Base-by-base conservation (phyloP, 768 basidiomycete genomes). In the Roridomyces roridus region DNA sequence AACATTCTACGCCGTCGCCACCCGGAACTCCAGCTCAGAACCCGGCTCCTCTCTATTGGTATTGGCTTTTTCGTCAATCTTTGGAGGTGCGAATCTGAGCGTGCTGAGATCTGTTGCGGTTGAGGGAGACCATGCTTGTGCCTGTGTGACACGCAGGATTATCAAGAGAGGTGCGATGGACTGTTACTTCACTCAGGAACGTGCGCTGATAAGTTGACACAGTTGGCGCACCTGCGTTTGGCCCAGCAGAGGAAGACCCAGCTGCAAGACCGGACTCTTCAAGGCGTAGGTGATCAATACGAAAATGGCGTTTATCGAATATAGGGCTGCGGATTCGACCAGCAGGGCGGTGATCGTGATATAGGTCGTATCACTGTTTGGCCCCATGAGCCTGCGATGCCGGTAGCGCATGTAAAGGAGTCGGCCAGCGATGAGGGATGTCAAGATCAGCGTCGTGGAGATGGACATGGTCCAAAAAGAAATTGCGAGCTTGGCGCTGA, bases 231-330 rank as follows among this genome's bases (percentile, higher is more conserved):
- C 51, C 51, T 53, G 51, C 29, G 41, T 45, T 15, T 39, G 61
- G 14, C 57, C 63, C 8, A 64, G 41, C 11, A 57, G 44, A 23
- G 63, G 63, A 8, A 64, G 44, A 11, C 51, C 46, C 15, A 64
- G 36, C 34, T 64, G 51, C 28, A 53, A 48, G 2, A 55, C 61
- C 7, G 53, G 46, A 35, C 37, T 52, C 24, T 57, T 50, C n/a
- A 36, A 25, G 3, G 25, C 61, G 29, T 53, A 62, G 28, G 43
- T 46, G 18, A 62, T 44, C 39, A 64, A 35, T 46, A 64, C 52
- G 10, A 62, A 36, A n/a, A 64, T n/a, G 24, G 45, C 63, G 17
- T 39, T 51, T 9, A 44, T 36, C 6, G 55, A 57, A 25, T 57
- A 57, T 12, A 57, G 40, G 14, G 25, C 34, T 20, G 46, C 55